These are phyloP conservation scores for Dendrocalamus sinicus DNA, from an alignment of 176 grass and related monocot genomes.

Conservation along the genomic window DNA sequence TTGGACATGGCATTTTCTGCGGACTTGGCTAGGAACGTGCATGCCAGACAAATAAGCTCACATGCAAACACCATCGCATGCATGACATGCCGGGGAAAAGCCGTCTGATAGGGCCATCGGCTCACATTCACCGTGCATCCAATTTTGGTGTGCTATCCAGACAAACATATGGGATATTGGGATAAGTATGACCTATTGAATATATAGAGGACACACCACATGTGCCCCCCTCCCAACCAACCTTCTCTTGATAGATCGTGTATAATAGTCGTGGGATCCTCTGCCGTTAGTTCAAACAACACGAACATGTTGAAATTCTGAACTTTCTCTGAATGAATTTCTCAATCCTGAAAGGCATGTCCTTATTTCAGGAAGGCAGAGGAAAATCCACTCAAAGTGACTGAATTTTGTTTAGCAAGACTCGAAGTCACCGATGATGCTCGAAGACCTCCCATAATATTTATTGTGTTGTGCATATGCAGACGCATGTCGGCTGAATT, in stretches of 20 bases:
- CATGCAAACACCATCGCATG: slow-evolving; percentile 22
- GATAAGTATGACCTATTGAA: background rate
- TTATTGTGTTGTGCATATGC: background rate
- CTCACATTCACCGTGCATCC: slow-evolving; percentile 5
- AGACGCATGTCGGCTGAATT: background rate
- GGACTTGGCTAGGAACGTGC: slow-evolving; percentile 45
- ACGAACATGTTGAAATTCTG: background rate
- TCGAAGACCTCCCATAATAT: no score
- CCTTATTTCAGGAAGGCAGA: background rate
- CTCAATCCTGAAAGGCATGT: background rate
- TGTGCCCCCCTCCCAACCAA: slow-evolving; percentile 10
- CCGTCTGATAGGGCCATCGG: background rate
- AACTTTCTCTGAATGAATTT: background rate
- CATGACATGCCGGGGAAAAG: slow-evolving; percentile 39
- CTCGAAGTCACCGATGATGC: background rate
- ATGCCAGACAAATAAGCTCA: slow-evolving; percentile 45
- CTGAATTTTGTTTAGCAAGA: background rate
- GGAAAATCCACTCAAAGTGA: background rate
- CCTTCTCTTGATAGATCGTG: background rate
- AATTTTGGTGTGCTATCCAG: background rate
- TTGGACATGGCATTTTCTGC: background rate
- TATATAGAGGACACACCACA: slow-evolving; percentile 31
- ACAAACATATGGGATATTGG: background rate
- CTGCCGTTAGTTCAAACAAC: slow-evolving; percentile 13
- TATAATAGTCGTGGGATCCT: background rate